Conservation (phyloP, 192 early-diverging fungal genomes). For the Diversispora epigaea region DNA sequence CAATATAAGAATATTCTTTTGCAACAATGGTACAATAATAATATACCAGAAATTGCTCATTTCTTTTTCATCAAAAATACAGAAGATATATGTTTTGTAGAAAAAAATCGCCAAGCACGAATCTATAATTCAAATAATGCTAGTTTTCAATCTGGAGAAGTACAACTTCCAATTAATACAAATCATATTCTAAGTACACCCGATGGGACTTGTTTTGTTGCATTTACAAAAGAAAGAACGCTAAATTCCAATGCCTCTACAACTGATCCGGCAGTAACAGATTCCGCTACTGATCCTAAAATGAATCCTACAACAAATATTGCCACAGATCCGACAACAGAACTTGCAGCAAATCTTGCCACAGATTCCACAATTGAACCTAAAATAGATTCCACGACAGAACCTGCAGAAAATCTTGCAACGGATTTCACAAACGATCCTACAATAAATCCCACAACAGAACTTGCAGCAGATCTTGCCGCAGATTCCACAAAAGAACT, state of each 20-base stretch:
- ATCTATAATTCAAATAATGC: constrained; percentile 23
- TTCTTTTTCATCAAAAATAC: constrained; percentile 33
- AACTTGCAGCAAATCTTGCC: too few species aligned
- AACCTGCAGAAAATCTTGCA: too few species aligned
- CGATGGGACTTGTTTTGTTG: constrained; percentile 31
- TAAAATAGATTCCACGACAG: too few species aligned
- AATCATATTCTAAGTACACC: constrained; percentile 1
- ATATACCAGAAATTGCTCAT: constrained; percentile 8
- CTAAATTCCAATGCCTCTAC: neutral
- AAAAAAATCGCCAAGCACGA: constrained; percentile 5
- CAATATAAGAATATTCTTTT: constrained; percentile 30
- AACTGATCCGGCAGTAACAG: neutral
- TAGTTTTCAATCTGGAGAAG: constrained; percentile 10
- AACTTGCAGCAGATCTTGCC: too few species aligned
- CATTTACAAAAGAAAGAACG: neutral
- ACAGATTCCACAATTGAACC: too few species aligned
- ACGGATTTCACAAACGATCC: too few species aligned
- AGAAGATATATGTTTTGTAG: constrained; percentile 15
- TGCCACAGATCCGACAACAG: neutral
- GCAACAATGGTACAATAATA: constrained; percentile 25
- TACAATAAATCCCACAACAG: too few species aligned
- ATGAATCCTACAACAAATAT: too few species aligned
- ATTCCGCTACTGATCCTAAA: neutral
- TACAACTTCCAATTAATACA: constrained; percentile 17
- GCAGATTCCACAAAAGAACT: too few species aligned